phyloP scores from a whole-genome alignment of 1,284 basidiomycete genomes.

The Apiotrichum gracile region DNA sequence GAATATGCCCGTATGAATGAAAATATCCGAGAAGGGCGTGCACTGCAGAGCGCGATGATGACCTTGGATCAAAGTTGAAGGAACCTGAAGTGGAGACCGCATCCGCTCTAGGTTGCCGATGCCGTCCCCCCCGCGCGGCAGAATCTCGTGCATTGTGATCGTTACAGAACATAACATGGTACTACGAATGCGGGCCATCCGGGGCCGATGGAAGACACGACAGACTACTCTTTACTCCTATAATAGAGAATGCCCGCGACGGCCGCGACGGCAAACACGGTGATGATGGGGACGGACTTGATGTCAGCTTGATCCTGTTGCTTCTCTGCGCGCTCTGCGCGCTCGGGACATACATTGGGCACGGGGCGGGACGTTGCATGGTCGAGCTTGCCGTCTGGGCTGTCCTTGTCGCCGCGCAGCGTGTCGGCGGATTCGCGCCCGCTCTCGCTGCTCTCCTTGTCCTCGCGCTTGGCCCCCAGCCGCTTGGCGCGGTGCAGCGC shows the following conservation, averaged over 20 bases:
- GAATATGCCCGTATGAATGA: no score
- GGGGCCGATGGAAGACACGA: no score
- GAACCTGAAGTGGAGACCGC: no score
- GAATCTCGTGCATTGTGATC: not conserved
- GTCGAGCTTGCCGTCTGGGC: constrained; percentile 7
- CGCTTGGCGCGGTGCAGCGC: constrained; percentile 6
- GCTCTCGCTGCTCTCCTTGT: constrained; percentile 32
- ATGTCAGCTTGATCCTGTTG: not conserved
- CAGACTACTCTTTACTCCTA: constrained; percentile 25
- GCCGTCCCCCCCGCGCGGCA: no score
- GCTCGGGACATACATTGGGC: not conserved
- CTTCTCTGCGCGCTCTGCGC: no score
- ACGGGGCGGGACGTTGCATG: no score
- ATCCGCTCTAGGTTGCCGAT: no score
- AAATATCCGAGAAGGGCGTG: no score
- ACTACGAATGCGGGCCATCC: no score
- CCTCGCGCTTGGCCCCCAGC: constrained; percentile 3
- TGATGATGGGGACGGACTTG: constrained; percentile 29
- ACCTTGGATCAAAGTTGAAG: no score
- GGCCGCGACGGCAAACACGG: constrained; percentile 35
- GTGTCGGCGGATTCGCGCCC: constrained; percentile 40
- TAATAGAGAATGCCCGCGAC: constrained; percentile 39
- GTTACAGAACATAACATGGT: not conserved
- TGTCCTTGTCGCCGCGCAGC: constrained; percentile 25
- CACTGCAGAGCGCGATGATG: no score